Evolutionary conservation across 2,329 filamentous ascomycete species (phyloP).

Genomic region (Pestalotiopsis sp.): DNA sequence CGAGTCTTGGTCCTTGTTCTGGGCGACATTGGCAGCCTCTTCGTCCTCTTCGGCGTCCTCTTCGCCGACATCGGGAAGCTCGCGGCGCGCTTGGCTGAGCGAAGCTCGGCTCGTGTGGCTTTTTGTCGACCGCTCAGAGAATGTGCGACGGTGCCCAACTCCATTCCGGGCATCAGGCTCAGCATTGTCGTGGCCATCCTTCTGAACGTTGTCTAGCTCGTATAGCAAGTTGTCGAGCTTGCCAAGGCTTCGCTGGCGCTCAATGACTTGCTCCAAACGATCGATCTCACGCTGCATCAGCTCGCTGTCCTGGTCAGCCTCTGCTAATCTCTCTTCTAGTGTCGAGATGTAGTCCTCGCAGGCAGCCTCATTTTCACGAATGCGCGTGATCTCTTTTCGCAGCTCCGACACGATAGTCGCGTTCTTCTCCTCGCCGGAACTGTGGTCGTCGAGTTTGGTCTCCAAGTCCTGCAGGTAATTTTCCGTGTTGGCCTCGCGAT

Average conservation of each 20-base stretch:
- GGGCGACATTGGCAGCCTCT: slow-evolving; percentile 20
- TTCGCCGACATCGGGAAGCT: slow-evolving; percentile 57
- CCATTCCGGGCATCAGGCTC: slow-evolving; percentile 40
- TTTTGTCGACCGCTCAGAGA: slow-evolving; percentile 55
- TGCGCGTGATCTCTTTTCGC: slow-evolving; percentile 85
- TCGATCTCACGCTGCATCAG: slow-evolving; percentile 97
- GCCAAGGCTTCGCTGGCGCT: slow-evolving; percentile 91
- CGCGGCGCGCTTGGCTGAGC: slow-evolving; percentile 49
- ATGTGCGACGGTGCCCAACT: slow-evolving; percentile 45
- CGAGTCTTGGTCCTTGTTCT: slow-evolving; percentile 14
- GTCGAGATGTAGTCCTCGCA: slow-evolving; percentile 98
- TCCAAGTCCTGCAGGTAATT: slow-evolving; percentile 92
- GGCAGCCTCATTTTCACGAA: slow-evolving; percentile 86
- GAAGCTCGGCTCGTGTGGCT: slow-evolving; percentile 54
- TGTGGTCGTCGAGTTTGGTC: slow-evolving; percentile 85
- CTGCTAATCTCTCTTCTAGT: slow-evolving; percentile 89
- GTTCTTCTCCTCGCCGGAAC: slow-evolving; percentile 91
- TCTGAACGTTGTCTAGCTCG: slow-evolving; percentile 80
- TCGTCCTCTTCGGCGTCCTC: slow-evolving; percentile 38
- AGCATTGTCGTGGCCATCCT: slow-evolving; percentile 49
- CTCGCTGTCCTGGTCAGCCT: slow-evolving; percentile 94
- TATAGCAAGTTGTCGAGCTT: slow-evolving; percentile 92
- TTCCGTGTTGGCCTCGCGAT: slow-evolving; percentile 90
- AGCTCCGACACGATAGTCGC: slow-evolving; percentile 82
- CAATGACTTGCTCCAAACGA: slow-evolving; percentile 89